A percentile compares a stretch with the other conserved stretches of the same genome.
These are phyloP conservation scores for Citrus cavaleriei DNA, from an alignment of 345 rosid genomes.

Conservation along the genomic window DNA sequence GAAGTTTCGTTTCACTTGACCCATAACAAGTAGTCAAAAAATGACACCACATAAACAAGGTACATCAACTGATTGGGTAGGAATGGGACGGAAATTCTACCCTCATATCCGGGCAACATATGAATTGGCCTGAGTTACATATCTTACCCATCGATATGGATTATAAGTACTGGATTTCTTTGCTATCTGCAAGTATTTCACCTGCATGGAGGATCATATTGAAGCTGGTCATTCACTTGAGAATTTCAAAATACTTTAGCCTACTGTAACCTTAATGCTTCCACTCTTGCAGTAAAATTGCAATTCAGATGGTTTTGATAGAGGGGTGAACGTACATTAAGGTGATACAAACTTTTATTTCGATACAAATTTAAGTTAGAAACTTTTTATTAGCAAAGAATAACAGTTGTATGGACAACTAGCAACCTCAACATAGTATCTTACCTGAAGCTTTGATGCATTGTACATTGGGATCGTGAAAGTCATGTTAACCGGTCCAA, in stretches of 20 bases:
- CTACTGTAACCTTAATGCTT: neutral
- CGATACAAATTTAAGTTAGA: neutral
- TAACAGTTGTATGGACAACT: neutral
- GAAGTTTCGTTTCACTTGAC: neutral
- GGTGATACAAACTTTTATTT: neutral
- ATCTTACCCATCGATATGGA: slow-evolving; percentile 99
- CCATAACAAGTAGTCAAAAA: neutral
- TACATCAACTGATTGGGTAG: neutral
- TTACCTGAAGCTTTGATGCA: slow-evolving; percentile 89
- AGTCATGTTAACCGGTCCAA: slow-evolving; percentile 97
- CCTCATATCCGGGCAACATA: slow-evolving; percentile 76
- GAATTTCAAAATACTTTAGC: neutral
- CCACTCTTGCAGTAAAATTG: neutral
- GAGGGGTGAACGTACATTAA: neutral
- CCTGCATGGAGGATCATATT: slow-evolving; percentile 47
- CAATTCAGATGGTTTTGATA: neutral
- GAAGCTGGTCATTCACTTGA: neutral
- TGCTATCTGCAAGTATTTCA: slow-evolving; percentile 95
- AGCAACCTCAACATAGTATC: slow-evolving; percentile 2
- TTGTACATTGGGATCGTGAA: slow-evolving; percentile 98
- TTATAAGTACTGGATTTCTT: slow-evolving; percentile 76
- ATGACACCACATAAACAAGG: neutral
- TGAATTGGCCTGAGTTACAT: slow-evolving; percentile 96
- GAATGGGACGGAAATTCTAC: slow-evolving; percentile 1
- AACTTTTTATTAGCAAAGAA: neutral